Conservation (phyloP, 2,329 filamentous ascomycete genomes). For the Talaromyces funiculosus region DNA sequence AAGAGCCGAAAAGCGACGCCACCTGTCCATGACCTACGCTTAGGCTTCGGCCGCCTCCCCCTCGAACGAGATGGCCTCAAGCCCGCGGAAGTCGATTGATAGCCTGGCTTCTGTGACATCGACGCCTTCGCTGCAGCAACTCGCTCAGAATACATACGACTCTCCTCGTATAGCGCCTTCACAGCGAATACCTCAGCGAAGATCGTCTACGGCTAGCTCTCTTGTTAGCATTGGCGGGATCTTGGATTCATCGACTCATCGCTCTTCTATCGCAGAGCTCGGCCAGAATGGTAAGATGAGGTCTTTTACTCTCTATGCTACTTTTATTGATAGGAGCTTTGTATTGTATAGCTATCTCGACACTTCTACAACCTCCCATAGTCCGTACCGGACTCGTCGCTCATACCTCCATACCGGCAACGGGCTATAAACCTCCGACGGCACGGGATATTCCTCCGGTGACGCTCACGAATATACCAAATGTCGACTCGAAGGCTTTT, state of each 20-base stretch:
- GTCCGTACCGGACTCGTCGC: conserved; percentile 80
- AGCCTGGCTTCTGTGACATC: conserved; percentile 55
- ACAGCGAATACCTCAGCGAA: conserved; percentile 44
- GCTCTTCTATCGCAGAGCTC: conserved; percentile 63
- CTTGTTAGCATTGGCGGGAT: conserved; percentile 80
- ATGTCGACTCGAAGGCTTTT: conserved; percentile 74
- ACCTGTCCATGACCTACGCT: conserved; percentile 8
- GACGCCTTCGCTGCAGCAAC: conserved; percentile 49
- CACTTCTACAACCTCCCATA: conserved; percentile 84
- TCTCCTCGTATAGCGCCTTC: conserved; percentile 29
- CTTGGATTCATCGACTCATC: conserved; percentile 60
- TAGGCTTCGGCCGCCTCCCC: conserved; percentile 13
- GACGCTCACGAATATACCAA: conserved; percentile 78
- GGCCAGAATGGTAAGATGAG: conserved; percentile 67
- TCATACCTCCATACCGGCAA: conserved; percentile 63
- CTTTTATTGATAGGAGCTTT: too few species aligned
- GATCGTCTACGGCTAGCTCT: conserved; percentile 82
- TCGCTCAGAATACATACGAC: conserved; percentile 31
- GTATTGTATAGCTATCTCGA: conserved; percentile 67
- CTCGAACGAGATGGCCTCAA: conserved; percentile 53
- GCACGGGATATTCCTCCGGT: conserved; percentile 89
- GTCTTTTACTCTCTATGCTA: conserved; percentile 5
- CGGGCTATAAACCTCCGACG: conserved; percentile 74
- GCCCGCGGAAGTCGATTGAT: conserved; percentile 61
- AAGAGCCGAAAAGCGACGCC: background rate